These are phyloP conservation scores for Diplocarpon rosae DNA, from an alignment of 2,329 filamentous ascomycete species.

Conservation along the genomic window DNA sequence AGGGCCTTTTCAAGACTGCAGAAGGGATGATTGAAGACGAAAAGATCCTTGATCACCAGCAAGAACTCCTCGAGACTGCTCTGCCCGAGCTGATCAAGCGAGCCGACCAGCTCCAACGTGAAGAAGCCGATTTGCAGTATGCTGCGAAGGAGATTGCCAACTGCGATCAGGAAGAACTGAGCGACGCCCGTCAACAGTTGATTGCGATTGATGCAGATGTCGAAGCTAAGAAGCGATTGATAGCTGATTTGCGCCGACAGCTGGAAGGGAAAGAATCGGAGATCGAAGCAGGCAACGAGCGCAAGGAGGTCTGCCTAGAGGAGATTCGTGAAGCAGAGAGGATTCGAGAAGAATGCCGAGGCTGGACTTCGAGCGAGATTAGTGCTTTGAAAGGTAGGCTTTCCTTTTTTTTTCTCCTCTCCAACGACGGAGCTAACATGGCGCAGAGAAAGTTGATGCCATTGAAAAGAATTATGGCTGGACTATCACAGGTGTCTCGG, in stretches of 20 bases:
- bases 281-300: slow-evolving; percentile 50
- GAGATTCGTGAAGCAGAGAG: slow-evolving; percentile 78
- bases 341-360: slow-evolving; percentile 75
- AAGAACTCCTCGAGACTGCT: slow-evolving; percentile 53
- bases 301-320: slow-evolving; percentile 57
- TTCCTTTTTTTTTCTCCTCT: neutral
- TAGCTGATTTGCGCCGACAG: slow-evolving; percentile 56
- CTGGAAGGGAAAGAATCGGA: slow-evolving; percentile 54
- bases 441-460: slow-evolving; percentile 48
- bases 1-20: slow-evolving; percentile 64
- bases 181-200: slow-evolving; percentile 60
- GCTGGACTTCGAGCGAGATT: slow-evolving; percentile 80
- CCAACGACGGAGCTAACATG: slow-evolving; percentile 27
- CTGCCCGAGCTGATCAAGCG: slow-evolving; percentile 55
- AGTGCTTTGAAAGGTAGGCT: slow-evolving; percentile 60
- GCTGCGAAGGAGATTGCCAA: slow-evolving; percentile 65
- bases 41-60: slow-evolving; percentile 52
- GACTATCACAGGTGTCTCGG: slow-evolving; percentile 55
- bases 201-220: slow-evolving; percentile 55
- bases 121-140: slow-evolving; percentile 58
- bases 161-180: slow-evolving; percentile 71
- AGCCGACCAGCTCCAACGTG: slow-evolving; percentile 48
- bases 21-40: slow-evolving; percentile 71
- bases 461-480: slow-evolving; percentile 60
- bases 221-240: slow-evolving; percentile 53